Evolutionary conservation across 2,329 filamentous ascomycete species (phyloP), one percentile per base, ranked within the genome.

Genomic region (Paraconiothyrium sp.): DNA sequence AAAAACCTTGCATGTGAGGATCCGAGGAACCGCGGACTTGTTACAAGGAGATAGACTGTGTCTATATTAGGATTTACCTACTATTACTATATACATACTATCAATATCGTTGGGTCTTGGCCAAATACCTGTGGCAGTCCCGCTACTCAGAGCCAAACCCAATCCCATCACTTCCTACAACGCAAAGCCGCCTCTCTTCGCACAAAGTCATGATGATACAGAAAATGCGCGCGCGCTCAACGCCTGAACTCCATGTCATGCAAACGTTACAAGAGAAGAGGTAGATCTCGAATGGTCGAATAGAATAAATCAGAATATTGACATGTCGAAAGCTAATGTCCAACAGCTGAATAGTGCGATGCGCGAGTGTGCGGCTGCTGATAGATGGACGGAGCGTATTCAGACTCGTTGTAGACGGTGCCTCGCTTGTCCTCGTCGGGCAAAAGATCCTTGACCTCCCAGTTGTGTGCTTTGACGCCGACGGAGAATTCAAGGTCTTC

Each of bases 401-500:
- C 84, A 64, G 88, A 88, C 1, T 86, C 86, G 66, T 90, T 88
- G 78, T 94, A 95, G 49, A 91, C 80, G 2, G 92, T 93, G 61
- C 91, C 87, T 62, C 91, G 89, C 61, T 94, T 92, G 59, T 95
- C 92, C 67, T 95, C 92, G 48, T 90, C 88, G 20, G 95, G 84
- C 11, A 92, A 66, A 6, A 77, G 85, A 65, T 98, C 94, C 83
- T 98, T 98, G 76, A 98, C 91, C 77, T 99, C 95, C 95, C 95
- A 99, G 79, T 95, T 97, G 82, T 97, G 96, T 81, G 92, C 91
- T 78, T 94, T 92, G 61, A 93, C 93, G 67, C 94, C 94, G 54
- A 99, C 95, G 2, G 93, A 97, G 81, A 99, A 99, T 78, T 99
- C 95, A 68, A 99, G 90, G 78, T 99, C 95, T 81, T 99, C 95